Evolutionary conservation across 2,329 filamentous ascomycete genomes (phyloP), one percentile per base, ranked within the genome.

Genomic region (Aspergillus tamarii): DNA sequence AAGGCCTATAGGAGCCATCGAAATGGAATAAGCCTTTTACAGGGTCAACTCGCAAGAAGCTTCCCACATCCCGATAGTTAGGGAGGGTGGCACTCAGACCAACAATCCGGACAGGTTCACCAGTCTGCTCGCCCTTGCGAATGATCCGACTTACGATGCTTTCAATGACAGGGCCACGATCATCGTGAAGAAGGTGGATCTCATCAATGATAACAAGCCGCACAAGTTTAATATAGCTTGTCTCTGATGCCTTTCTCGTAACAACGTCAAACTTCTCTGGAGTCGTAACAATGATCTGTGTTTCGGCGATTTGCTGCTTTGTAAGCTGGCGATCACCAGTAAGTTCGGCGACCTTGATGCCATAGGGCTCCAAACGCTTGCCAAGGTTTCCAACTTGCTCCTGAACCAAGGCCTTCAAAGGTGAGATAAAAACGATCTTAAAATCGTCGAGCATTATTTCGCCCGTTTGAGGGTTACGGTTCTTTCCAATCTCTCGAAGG

Each of bases 181-280:
- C 95, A 75, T 99, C 96, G 78, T 99, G 95, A 57, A 99, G 87
- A 74, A 99, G 83, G 84, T 99, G 95, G 69, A 99, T 98, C 80
- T 99, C 95, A 73, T 99, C 95, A 65, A 99, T 98, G 75, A 97
- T 94, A 63, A 99, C 90, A 12, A 99, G 85, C 45, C 94, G 90
- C 30, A 99, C 95, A n/a, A 99, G 87, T 72, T 96, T 96, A 19
- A 94, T 99, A 79, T 99, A 99, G 72, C 93, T 96, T 60, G 95
- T 88, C 76, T 99, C 96, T 1, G 94, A 97, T 8, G 94, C 94
- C 80, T 99, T 99, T 80, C 96, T 89, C 7, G 96, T 99, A 71
- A 99, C 97, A 70, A 99, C 94, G 79, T 99, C 95, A 91, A 93
- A 99, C 81, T 99, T 99, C 80, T 99, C 95, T 23, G 95, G 95